Evolutionary conservation across 1,284 basidiomycete genomes (phyloP), one percentile per base, ranked within the genome.

Genomic region (Cutaneotrichosporon sp.): DNA sequence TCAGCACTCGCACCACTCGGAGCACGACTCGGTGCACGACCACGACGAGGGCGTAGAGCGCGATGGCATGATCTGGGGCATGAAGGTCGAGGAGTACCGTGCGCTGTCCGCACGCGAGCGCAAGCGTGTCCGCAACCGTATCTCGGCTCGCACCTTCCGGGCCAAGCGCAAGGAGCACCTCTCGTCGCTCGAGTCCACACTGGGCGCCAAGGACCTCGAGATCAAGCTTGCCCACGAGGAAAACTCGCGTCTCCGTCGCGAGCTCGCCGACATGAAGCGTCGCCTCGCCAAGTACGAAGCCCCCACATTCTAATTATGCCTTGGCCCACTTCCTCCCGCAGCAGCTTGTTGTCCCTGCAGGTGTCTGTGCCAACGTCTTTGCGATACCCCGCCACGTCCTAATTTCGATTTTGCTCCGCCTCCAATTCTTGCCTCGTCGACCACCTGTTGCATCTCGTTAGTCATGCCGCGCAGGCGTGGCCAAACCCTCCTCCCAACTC

Each of bases 11-110:
- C 48, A 54, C 23, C 51, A 52, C 38, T 40, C 37, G 18, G 67
- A 70, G 34, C 65, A 61, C 22, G 72, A 74, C 35, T 55, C 61
- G 22, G 63, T 68, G 30, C 65, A 61, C 22, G 72, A 74, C 33
- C 68, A 73, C 20, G 67, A 69, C 22, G 71, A 73, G 54, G 74
- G 72, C 34, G 69, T 74, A 22, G 74, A 76, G 59, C 58, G 69
- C 39, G 72, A 76, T 55, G 74, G 74, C 15, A 74, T 74, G 70
- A 76, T 76, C 53, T 76, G 74, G 74, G 74, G 74, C 12, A 74
- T 76, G 72, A 69, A 67, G 58, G 71, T 73, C 18, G 72, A 73
- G 17, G 68, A 69, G 20, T 76, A 76, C 56, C 57, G 70, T 20
- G 66, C 70, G 18, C 55, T 74, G 10, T 64, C 59, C 4, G 74